phyloP scores from a whole-genome alignment of 306 rosid species.

The Macrotyloma uniflorum region DNA sequence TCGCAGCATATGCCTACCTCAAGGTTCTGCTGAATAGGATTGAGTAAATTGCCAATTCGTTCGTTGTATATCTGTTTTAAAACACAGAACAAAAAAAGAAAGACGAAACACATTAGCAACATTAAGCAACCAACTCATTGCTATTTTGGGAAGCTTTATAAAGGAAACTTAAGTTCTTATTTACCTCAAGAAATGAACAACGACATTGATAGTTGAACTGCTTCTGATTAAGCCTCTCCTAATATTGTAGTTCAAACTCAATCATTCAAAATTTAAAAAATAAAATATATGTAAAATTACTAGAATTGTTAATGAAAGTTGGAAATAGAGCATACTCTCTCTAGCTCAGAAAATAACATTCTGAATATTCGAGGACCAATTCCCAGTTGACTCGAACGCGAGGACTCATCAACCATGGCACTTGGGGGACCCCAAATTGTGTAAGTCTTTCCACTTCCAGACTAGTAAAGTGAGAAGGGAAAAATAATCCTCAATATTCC shows the following conservation, averaged over 20 bases:
- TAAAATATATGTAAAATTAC: not conserved
- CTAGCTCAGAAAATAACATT: conserved; percentile 80
- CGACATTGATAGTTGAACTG: conserved; percentile 86
- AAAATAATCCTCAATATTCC: conserved; percentile 25
- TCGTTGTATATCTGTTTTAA: conserved; percentile 44
- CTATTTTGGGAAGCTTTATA: not conserved
- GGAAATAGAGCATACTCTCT: conserved; percentile 59
- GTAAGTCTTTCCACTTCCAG: conserved; percentile 92
- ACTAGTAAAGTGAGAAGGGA: conserved; percentile 41
- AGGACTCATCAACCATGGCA: conserved; percentile 78
- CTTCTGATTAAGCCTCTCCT: conserved; percentile 74
- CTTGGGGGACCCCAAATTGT: conserved; percentile 97
- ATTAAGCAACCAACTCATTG: not conserved
- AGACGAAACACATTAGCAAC: conserved; percentile 1
- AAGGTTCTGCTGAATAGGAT: conserved; percentile 65
- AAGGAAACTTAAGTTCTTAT: conserved; percentile 4
- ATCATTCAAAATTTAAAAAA: conserved; percentile 35
- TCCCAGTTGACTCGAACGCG: conserved; percentile 61
- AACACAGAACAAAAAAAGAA: not conserved
- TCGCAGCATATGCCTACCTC: conserved; percentile 54
- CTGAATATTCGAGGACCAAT: conserved; percentile 82
- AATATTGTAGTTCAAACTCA: conserved; percentile 37
- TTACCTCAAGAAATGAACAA: conserved; percentile 91
- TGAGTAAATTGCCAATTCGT: conserved; percentile 49
- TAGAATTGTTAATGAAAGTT: not conserved